phyloP scores from a whole-genome alignment of 495 filamentous ascomycete species.

The Penicillium chermesinum region DNA sequence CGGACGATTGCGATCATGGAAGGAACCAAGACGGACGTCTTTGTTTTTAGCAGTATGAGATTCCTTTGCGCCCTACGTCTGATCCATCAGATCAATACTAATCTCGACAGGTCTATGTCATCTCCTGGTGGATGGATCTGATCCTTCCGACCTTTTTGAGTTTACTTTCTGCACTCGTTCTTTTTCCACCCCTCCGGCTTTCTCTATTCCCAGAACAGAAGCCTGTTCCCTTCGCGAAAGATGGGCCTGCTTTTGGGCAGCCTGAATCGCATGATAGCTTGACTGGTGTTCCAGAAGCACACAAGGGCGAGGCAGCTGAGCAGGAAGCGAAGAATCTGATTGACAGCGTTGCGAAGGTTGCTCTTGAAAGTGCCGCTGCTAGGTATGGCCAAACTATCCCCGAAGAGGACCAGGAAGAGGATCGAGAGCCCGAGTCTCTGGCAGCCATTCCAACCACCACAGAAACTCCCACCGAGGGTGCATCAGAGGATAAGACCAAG shows the following conservation, averaged over 20 bases:
- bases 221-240: slow-evolving; percentile 49
- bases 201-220: slow-evolving; percentile 73
- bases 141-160: slow-evolving; percentile 56
- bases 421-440: slow-evolving; percentile 56
- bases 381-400: slow-evolving; percentile 57
- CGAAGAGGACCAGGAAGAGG: slow-evolving; percentile 38
- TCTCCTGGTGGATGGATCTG: slow-evolving; percentile 73
- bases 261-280: slow-evolving; percentile 72
- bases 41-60: slow-evolving; percentile 55
- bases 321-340: slow-evolving; percentile 80
- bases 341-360: slow-evolving; percentile 67
- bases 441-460: slow-evolving; percentile 48
- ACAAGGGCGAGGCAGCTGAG: slow-evolving; percentile 83
- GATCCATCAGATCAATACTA: background rate
- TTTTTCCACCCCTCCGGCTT: slow-evolving; percentile 57
- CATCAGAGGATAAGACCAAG: slow-evolving; percentile 74
- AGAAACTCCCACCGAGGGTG: slow-evolving; percentile 53
- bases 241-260: slow-evolving; percentile 64
- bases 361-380: slow-evolving; percentile 68
- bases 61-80: no score
- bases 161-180: slow-evolving; percentile 59
- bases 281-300: slow-evolving; percentile 77
- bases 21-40: slow-evolving; percentile 62
- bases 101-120: slow-evolving; percentile 56
- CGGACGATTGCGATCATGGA: slow-evolving; percentile 73